A percentile compares a stretch with the other conserved stretches of the same genome.
phyloP scores from a whole-genome alignment of 441 rosid genomes.

The Breynia disticha region DNA sequence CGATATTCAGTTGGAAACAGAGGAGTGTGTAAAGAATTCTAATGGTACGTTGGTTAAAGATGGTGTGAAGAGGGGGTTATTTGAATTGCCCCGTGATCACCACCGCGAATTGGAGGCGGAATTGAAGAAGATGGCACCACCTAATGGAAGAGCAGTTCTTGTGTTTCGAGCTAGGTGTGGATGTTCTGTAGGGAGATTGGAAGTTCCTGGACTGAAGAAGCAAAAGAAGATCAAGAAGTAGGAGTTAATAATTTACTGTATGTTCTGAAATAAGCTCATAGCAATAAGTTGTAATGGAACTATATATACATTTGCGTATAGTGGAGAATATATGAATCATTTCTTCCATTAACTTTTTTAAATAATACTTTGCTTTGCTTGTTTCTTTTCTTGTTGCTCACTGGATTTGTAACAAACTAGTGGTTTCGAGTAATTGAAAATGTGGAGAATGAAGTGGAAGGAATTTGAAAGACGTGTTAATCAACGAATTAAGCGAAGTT shows the following conservation, averaged over 20 bases:
- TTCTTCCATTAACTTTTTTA: slow-evolving; percentile 24
- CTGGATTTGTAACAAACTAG: no score
- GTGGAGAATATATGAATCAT: slow-evolving; percentile 41
- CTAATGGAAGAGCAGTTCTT: slow-evolving; percentile 78
- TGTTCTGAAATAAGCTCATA: slow-evolving; percentile 42
- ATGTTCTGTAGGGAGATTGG: slow-evolving; percentile 82
- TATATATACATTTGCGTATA: slow-evolving; percentile 28
- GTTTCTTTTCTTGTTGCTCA: no score
- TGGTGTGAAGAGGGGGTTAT: slow-evolving; percentile 46
- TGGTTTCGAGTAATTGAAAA: no score
- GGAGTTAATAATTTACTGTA: slow-evolving; percentile 16
- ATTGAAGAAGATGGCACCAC: slow-evolving; percentile 88
- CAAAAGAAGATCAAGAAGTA: slow-evolving; percentile 71
- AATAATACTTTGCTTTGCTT: slow-evolving; percentile 8
- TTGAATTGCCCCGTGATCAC: slow-evolving; percentile 66
- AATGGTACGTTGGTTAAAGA: slow-evolving; percentile 22
- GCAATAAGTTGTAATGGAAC: slow-evolving; percentile 36
- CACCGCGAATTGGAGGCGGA: slow-evolving; percentile 73
- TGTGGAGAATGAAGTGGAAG: no score
- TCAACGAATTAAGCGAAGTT: no score
- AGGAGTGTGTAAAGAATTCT: slow-evolving; percentile 69
- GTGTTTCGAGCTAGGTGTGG: slow-evolving; percentile 77
- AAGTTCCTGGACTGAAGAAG: slow-evolving; percentile 77
- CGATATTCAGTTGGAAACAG: slow-evolving; percentile 87
- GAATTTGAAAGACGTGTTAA: no score